Conservation (phyloP, 495 filamentous ascomycete genomes). For the Stereocaulon alpinum region DNA sequence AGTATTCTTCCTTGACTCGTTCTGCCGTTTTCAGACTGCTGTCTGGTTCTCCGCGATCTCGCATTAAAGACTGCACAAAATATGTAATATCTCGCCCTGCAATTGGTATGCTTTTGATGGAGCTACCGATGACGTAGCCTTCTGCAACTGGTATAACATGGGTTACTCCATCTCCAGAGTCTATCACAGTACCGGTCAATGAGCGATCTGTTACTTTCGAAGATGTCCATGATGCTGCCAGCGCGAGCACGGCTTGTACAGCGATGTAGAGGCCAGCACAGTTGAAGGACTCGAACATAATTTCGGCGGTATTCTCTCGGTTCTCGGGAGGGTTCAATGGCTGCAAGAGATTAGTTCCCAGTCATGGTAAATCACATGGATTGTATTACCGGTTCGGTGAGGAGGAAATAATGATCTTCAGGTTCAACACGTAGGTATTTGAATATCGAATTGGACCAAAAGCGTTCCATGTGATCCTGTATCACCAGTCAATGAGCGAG, state of each 20-base stretch:
- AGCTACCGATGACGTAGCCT: slow-evolving; percentile 96
- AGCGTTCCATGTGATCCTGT: slow-evolving; percentile 95
- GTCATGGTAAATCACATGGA: not conserved
- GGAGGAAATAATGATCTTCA: slow-evolving; percentile 95
- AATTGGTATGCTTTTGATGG: slow-evolving; percentile 97
- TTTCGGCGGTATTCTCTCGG: slow-evolving; percentile 97
- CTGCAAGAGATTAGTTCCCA: slow-evolving; percentile 33
- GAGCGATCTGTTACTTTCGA: slow-evolving; percentile 94
- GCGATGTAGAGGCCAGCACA: slow-evolving; percentile 98
- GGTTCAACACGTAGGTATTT: slow-evolving; percentile 97
- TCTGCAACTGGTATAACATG: slow-evolving; percentile 98
- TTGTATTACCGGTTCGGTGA: slow-evolving; percentile 79
- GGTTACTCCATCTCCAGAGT: slow-evolving; percentile 95
- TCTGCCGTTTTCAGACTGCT: slow-evolving; percentile 95
- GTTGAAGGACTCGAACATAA: slow-evolving; percentile 99
- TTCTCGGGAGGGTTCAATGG: slow-evolving; percentile 97
- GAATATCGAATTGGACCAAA: slow-evolving; percentile 99
- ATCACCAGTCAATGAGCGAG: slow-evolving; percentile 17
- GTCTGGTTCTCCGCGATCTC: slow-evolving; percentile 93
- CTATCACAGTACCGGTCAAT: slow-evolving; percentile 95
- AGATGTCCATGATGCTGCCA: slow-evolving; percentile 96
- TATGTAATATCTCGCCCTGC: slow-evolving; percentile 96
- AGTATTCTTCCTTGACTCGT: slow-evolving; percentile 95
- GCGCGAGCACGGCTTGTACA: slow-evolving; percentile 90
- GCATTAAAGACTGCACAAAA: slow-evolving; percentile 90